These are phyloP conservation scores for Tricharina praecox DNA, from an alignment of 495 filamentous ascomycete genomes.

Conservation along the genomic window DNA sequence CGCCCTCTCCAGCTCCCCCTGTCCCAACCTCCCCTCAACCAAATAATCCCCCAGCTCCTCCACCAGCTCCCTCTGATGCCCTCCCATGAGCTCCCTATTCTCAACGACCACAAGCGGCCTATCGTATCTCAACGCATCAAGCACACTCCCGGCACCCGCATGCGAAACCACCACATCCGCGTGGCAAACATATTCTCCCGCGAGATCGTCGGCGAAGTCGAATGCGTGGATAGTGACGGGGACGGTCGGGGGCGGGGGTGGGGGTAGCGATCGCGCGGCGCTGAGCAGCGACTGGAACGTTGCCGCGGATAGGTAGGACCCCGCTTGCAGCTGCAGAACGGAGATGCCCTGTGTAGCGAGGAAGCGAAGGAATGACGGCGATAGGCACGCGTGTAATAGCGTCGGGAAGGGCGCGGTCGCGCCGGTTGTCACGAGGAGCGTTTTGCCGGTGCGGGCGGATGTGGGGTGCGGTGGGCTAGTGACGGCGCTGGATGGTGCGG, in stretches of 20 bases:
- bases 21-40: conserved; percentile 36
- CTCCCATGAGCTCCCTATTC: conserved; percentile 65
- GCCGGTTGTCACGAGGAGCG: neutral
- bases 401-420: conserved; percentile 70
- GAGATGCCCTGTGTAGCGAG: conserved; percentile 43
- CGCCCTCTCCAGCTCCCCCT: neutral
- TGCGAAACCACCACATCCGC: conserved; percentile 70
- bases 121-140: conserved; percentile 32
- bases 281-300: neutral
- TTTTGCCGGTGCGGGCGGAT: neutral
- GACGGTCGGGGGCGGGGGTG: neutral
- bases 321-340: conserved; percentile 19
- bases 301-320: neutral
- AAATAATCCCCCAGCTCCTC: conserved; percentile 56
- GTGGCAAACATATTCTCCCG: conserved; percentile 28
- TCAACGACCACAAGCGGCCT: conserved; percentile 50
- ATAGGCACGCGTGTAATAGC: conserved; percentile 50
- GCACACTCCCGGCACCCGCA: conserved; percentile 85
- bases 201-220: conserved; percentile 42
- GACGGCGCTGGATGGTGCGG: neutral
- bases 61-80: conserved; percentile 82
- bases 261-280: neutral
- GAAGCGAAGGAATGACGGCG: conserved; percentile 40
- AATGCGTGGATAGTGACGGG: conserved; percentile 42
- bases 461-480: neutral